A percentile compares a stretch with the other conserved stretches of the same genome.
Conservation (phyloP, 805 yeast species). For the Danielia oregonensis region DNA sequence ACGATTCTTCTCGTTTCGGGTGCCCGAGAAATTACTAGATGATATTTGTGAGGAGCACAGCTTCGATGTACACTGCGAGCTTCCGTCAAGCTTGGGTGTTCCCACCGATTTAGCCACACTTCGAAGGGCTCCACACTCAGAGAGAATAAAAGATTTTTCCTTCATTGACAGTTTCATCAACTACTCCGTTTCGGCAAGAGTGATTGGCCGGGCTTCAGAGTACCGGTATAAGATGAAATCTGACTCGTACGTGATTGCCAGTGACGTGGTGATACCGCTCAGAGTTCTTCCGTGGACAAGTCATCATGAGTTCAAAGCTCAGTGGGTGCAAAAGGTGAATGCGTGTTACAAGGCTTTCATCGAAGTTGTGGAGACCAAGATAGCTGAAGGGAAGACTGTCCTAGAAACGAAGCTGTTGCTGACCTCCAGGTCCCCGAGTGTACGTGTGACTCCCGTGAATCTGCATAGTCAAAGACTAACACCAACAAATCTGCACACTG, state of each 20-base stretch:
- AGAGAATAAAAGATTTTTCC: slow-evolving; percentile 29
- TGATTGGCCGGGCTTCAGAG: slow-evolving; percentile 39
- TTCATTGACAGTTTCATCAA: slow-evolving; percentile 35
- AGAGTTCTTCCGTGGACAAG: slow-evolving; percentile 31
- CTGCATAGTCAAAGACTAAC: too few relatives aligned
- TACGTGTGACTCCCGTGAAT: neutral
- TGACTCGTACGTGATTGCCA: slow-evolving; percentile 37
- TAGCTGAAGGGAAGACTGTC: slow-evolving; percentile 17
- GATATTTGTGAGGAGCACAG: slow-evolving; percentile 36
- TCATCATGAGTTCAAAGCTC: slow-evolving; percentile 18
- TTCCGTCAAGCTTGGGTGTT: slow-evolving; percentile 37
- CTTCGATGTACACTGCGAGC: slow-evolving; percentile 30
- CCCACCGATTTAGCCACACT: slow-evolving; percentile 24
- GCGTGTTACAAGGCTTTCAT: slow-evolving; percentile 34
- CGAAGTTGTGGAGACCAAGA: slow-evolving; percentile 25
- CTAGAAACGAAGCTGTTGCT: slow-evolving; percentile 2
- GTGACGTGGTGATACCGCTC: slow-evolving; percentile 29
- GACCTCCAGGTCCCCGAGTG: slow-evolving; percentile 8
- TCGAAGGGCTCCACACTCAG: slow-evolving; percentile 13
- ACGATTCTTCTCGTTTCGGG: slow-evolving; percentile 37
- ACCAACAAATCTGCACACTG: slow-evolving; percentile 2
- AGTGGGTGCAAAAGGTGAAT: slow-evolving; percentile 16
- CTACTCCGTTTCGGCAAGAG: slow-evolving; percentile 38
- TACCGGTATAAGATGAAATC: slow-evolving; percentile 19
- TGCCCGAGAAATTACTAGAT: slow-evolving; percentile 40